Percentiles rank a stretch among this genome's conserved stretches.
These are phyloP conservation scores for Xylaria sp. DNA, from an alignment of 2,329 filamentous ascomycete genomes.

Conservation along the genomic window DNA sequence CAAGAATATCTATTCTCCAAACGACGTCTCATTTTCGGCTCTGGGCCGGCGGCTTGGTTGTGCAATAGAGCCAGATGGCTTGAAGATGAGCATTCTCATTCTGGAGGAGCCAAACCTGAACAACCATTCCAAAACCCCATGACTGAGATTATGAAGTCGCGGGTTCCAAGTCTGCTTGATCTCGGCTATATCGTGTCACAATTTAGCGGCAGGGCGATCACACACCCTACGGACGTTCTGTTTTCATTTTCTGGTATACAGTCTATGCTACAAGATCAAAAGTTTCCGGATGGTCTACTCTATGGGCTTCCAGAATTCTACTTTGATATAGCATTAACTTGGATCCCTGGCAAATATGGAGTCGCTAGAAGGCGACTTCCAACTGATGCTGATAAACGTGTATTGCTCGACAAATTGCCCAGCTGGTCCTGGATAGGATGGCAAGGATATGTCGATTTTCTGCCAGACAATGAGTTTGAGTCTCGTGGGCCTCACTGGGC, in stretches of 20 bases:
- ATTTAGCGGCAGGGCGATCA: conserved; percentile 4
- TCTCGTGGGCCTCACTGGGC: conserved; percentile 2
- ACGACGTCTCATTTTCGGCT: conserved; percentile 4
- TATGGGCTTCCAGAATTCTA: conserved; percentile 14
- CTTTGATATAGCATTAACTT: conserved; percentile 10
- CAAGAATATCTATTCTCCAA: conserved; percentile 15
- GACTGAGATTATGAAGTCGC: not conserved
- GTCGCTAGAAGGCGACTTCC: not conserved
- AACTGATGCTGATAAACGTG: not conserved
- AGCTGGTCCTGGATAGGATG: conserved; percentile 21
- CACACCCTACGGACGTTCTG: not conserved
- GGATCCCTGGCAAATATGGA: not conserved
- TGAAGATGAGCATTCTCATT: conserved; percentile 5
- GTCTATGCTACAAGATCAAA: conserved; percentile 2
- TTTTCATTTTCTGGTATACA: conserved; percentile 13
- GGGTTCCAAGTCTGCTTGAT: conserved; percentile 3
- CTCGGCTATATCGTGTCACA: not conserved
- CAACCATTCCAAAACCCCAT: not conserved
- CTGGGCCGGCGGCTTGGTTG: not conserved
- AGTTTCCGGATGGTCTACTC: conserved; percentile 4
- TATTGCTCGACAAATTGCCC: conserved; percentile 4
- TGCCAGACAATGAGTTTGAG: conserved; percentile 11
- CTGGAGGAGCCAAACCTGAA: not conserved
- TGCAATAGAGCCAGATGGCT: conserved; percentile 7
- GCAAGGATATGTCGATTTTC: not conserved